Evolutionary conservation across 2,329 filamentous ascomycete species (phyloP), one percentile per base, ranked within the genome.

Genomic region (Plenodomus tracheiphilus): DNA sequence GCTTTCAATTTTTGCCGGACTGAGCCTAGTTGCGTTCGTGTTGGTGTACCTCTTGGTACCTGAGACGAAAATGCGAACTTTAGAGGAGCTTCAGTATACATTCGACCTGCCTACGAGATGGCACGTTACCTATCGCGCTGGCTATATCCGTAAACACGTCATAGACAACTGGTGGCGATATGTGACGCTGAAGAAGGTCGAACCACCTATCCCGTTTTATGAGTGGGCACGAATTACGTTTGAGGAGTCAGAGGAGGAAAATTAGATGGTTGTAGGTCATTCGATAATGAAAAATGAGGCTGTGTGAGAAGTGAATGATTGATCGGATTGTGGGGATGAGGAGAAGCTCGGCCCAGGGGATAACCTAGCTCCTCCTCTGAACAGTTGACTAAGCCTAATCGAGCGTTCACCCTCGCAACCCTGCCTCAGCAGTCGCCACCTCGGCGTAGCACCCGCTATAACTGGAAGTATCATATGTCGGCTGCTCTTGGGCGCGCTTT

Each of bases 1-100:
- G 3, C 69, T 75, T 36, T 58, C 54, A 2, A 68, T 75, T 19
- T 75, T 75, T 42, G 70, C 71, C 1, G 62, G 57, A 1, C 25
- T 66, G 15, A 67, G 66, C 20, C 9, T 66, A 4, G 40, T 68
- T 5, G 64, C 64, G 1, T 66, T 68, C 22, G 42, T 64, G 2
- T 40, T 68, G 21, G 59, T 65, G 6, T 68, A 61, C 41, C 47
- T 66, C n/a, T 58, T 59, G 22, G 62, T 68, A 8, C 63, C 62
- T 3, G 64, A 68, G 43, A 68, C 64, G 9, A 58, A 50, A 10
- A 46, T 59, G 36, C 49, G 61, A 4, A 64, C 61, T 1, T n/a
- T 64, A 19, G 59, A 62, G 38, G 61, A 64, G 49, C 41, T 64
- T 18, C 53, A 61, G 36, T 64, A 54, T 32, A 64, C 59, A 4